A percentile compares a stretch with the other conserved stretches of the same genome.
phyloP scores from a whole-genome alignment of 164 flowering plant species.

The Pachysandra terminalis region DNA sequence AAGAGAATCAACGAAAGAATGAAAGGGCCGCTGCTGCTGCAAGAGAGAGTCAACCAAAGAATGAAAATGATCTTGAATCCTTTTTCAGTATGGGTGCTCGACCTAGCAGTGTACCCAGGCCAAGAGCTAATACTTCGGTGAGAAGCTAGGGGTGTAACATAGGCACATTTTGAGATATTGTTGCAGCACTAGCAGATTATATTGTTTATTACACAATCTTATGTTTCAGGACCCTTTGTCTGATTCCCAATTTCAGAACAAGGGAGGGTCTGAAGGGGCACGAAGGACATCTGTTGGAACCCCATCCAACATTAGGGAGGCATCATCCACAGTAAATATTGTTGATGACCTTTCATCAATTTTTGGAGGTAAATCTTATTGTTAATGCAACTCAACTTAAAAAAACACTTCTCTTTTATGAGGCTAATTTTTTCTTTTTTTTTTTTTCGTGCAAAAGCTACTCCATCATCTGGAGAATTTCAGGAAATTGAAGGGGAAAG shows the following conservation, averaged over 20 bases:
- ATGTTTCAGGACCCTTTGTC: constrained; percentile 60
- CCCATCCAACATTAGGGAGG: constrained; percentile 62
- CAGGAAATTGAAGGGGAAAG: constrained; percentile 75
- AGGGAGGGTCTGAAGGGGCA: constrained; percentile 51
- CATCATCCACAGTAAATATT: constrained; percentile 73
- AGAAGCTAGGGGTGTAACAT: constrained; percentile 19
- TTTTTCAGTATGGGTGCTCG: constrained; percentile 69
- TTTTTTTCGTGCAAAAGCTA: constrained; percentile 29
- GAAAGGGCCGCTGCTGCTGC: constrained; percentile 36
- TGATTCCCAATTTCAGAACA: constrained; percentile 54
- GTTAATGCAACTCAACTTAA: too few relatives aligned
- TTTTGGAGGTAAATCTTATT: constrained; percentile 65
- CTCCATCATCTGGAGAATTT: constrained; percentile 51
- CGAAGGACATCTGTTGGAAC: constrained; percentile 47
- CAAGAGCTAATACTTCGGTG: constrained; percentile 63
- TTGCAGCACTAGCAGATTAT: not conserved
- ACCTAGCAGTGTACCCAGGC: constrained; percentile 84
- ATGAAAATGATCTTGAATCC: constrained; percentile 78
- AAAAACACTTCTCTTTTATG: too few relatives aligned
- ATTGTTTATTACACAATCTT: constrained; percentile 3
- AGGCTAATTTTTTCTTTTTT: too few relatives aligned
- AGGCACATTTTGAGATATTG: not conserved
- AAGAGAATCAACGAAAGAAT: constrained; percentile 57
- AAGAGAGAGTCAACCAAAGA: constrained; percentile 58
- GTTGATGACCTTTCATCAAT: constrained; percentile 82